A percentile compares a stretch with the other conserved stretches of the same genome.
These are phyloP conservation scores for Plectosphaerella plurivora DNA, from an alignment of 2,329 filamentous ascomycete genomes.

Conservation along the genomic window DNA sequence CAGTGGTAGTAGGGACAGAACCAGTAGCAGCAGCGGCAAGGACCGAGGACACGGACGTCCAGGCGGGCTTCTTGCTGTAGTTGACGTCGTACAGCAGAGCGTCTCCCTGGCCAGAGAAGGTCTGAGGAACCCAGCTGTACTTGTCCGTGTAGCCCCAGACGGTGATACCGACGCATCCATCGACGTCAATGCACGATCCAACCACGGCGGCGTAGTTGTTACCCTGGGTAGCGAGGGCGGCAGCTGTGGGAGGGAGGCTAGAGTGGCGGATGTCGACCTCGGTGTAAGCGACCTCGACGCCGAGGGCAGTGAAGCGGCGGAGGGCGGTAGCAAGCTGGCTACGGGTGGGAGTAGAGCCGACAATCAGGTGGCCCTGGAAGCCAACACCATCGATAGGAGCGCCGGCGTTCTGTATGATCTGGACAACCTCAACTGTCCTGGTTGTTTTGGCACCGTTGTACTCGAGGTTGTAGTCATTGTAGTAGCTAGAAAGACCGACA, in stretches of 20 bases:
- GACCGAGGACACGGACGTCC: slow-evolving; percentile 28
- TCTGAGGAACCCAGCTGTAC: slow-evolving; percentile 30
- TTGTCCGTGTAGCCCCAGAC: slow-evolving; percentile 38
- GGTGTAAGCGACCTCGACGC: slow-evolving; percentile 55
- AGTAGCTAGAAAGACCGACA: slow-evolving; percentile 29
- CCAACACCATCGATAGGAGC: slow-evolving; percentile 50
- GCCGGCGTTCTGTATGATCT: slow-evolving; percentile 27
- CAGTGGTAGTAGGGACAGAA: not conserved
- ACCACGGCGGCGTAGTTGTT: slow-evolving; percentile 37
- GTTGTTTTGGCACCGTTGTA: slow-evolving; percentile 27
- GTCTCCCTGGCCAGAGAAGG: slow-evolving; percentile 33
- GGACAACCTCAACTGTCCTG: slow-evolving; percentile 27
- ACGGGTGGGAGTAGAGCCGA: slow-evolving; percentile 37
- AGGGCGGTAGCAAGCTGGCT: slow-evolving; percentile 40
- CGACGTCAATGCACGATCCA: slow-evolving; percentile 30
- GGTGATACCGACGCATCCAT: slow-evolving; percentile 36
- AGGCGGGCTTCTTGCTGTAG: slow-evolving; percentile 33
- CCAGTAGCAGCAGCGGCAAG: slow-evolving; percentile 22
- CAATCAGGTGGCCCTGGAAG: slow-evolving; percentile 45
- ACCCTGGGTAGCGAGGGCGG: slow-evolving; percentile 39
- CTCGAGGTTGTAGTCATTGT: slow-evolving; percentile 58
- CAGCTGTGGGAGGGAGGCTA: slow-evolving; percentile 35
- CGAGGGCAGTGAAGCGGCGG: slow-evolving; percentile 43
- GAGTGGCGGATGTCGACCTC: slow-evolving; percentile 56
- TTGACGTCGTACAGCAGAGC: slow-evolving; percentile 33